A percentile compares a stretch with the other conserved stretches of the same genome.
phyloP scores from a whole-genome alignment of 768 basidiomycete species.

The Leccinellum albellum region DNA sequence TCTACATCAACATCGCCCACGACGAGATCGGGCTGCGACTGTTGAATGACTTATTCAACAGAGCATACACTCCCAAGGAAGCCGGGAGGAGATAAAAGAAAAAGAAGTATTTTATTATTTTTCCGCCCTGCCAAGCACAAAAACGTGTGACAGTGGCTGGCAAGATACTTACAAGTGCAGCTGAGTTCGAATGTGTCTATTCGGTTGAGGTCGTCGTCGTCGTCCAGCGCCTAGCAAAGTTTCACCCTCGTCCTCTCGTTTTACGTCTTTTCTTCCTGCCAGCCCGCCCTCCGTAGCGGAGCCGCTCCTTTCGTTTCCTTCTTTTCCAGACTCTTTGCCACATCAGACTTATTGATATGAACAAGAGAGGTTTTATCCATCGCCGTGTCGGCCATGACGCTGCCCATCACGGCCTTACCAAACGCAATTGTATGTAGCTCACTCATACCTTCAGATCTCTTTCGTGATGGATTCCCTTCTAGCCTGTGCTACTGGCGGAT shows the following conservation, averaged over 20 bases:
- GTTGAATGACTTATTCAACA: too few species aligned
- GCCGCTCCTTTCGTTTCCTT: slow-evolving; percentile 23
- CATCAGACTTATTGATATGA: slow-evolving; percentile 17
- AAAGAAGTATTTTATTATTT: not conserved
- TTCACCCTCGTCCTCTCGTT: slow-evolving; percentile 12
- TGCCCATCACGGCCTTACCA: slow-evolving; percentile 14
- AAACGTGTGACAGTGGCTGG: slow-evolving; percentile 11
- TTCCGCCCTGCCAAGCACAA: not conserved
- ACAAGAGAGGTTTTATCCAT: slow-evolving; percentile 27
- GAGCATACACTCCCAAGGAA: too few species aligned
- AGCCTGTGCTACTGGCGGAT: slow-evolving; percentile 56
- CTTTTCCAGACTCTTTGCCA: slow-evolving; percentile 4
- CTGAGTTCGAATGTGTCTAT: slow-evolving; percentile 25
- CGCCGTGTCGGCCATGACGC: slow-evolving; percentile 25
- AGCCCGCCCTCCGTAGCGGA: slow-evolving; percentile 26
- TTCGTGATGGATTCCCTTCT: not conserved
- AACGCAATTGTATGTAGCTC: slow-evolving; percentile 25
- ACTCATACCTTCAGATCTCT: not conserved
- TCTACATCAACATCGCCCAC: not conserved
- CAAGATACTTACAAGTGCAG: not conserved
- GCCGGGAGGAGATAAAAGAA: too few species aligned
- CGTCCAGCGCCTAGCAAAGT: slow-evolving; percentile 3
- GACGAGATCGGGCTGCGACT: too few species aligned
- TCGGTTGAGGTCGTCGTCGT: slow-evolving; percentile 9
- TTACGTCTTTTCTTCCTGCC: slow-evolving; percentile 15